A percentile compares a stretch with the other conserved stretches of the same genome.
phyloP scores from a whole-genome alignment of 805 yeast species.

The Starmerella potacharoeniae region DNA sequence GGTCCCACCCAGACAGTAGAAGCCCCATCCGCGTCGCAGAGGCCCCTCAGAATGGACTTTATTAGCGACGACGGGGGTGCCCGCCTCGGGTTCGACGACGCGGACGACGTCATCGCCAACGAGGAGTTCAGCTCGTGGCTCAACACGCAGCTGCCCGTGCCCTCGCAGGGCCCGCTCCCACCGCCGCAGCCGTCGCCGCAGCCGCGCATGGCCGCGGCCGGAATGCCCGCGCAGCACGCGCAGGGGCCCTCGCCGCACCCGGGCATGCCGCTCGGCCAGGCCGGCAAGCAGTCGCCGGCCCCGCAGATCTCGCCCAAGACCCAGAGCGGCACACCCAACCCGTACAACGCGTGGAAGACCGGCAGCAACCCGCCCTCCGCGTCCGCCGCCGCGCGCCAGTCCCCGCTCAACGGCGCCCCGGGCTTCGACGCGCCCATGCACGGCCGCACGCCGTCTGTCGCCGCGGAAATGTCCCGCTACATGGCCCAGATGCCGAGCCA shows the following conservation, averaged over 20 bases:
- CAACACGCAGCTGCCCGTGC: slow-evolving; percentile 4
- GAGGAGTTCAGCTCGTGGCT: slow-evolving; percentile 18
- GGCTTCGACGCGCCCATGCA: neutral
- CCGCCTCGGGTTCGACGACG: slow-evolving; percentile 17
- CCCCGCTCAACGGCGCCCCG: neutral
- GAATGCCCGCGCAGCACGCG: neutral
- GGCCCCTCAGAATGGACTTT: slow-evolving; percentile 13
- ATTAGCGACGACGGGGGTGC: slow-evolving; percentile 14
- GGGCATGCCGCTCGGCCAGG: neutral
- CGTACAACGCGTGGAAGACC: slow-evolving; percentile 3
- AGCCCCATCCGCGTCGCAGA: neutral
- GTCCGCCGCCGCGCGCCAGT: neutral
- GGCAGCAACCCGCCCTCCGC: neutral
- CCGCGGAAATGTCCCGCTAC: slow-evolving; percentile 3
- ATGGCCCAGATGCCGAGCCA: slow-evolving; percentile 3
- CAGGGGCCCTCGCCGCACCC: neutral
- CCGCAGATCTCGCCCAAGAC: slow-evolving; percentile 2
- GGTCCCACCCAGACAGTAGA: neutral
- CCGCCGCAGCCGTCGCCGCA: slow-evolving; percentile 1
- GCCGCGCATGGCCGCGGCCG: neutral
- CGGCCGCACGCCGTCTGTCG: slow-evolving; percentile 2
- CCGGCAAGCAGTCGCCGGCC: neutral
- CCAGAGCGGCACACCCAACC: neutral
- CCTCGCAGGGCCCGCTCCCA: neutral
- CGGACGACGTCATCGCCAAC: slow-evolving; percentile 8